Evolutionary conservation across 2,329 filamentous ascomycete species (phyloP).

Genomic region (Zasmidium citrigriseum): DNA sequence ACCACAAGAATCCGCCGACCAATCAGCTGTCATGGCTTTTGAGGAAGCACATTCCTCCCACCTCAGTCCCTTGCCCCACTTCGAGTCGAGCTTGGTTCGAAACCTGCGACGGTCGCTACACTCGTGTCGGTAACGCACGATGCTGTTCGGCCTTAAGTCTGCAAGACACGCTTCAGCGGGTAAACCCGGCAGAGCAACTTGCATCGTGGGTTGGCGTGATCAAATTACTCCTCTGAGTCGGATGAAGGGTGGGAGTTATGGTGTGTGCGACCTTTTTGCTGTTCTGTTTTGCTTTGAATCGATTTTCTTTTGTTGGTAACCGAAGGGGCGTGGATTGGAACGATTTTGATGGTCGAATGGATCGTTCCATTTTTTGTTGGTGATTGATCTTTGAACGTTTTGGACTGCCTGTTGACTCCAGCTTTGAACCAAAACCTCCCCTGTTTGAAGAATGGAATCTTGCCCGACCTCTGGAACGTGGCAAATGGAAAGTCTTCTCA

Average conservation of each 20-base stretch:
- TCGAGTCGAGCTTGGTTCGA: not conserved
- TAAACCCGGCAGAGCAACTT: constrained; percentile 1
- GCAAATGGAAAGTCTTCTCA: too few species aligned
- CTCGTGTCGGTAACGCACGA: constrained; percentile 2
- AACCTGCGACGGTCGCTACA: not conserved
- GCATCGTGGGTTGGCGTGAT: not conserved
- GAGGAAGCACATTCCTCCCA: not conserved
- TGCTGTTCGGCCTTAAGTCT: not conserved
- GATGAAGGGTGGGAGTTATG: not conserved
- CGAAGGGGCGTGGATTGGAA: too few species aligned
- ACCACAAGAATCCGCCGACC: not conserved
- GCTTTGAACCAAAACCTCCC: too few species aligned
- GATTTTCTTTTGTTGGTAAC: not conserved
- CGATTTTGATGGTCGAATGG: too few species aligned
- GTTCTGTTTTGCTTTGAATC: not conserved
- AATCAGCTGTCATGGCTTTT: not conserved
- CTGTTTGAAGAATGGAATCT: too few species aligned
- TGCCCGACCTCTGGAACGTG: too few species aligned
- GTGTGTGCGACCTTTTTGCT: not conserved
- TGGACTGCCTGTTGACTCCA: too few species aligned
- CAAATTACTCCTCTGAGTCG: not conserved
- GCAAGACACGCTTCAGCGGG: constrained; percentile 2
- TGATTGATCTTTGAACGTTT: too few species aligned
- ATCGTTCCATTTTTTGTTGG: not conserved
- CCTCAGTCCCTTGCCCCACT: not conserved